These are phyloP conservation scores for Phaeolepiota aurea DNA, from an alignment of 768 basidiomycete species.

Conservation along the genomic window DNA sequence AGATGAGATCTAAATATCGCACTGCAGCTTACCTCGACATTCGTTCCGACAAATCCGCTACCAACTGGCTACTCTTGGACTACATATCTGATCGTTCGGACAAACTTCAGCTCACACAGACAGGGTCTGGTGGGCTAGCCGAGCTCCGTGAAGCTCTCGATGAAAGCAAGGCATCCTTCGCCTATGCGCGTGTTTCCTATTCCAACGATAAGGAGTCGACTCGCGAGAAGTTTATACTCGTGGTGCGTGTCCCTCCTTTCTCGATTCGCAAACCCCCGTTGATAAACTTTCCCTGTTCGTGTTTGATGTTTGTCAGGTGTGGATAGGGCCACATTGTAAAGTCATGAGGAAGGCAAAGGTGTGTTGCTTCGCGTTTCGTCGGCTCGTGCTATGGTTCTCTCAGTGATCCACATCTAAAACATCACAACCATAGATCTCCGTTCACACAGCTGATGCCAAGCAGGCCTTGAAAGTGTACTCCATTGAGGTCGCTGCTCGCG, in stretches of 20 bases:
- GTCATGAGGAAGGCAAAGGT: constrained; percentile 92
- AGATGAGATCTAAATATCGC: constrained; percentile 19
- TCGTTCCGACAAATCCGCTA: constrained; percentile 75
- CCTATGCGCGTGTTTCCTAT: constrained; percentile 78
- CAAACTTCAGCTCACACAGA: constrained; percentile 68
- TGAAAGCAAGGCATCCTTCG: constrained; percentile 73
- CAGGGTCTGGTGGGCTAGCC: constrained; percentile 70
- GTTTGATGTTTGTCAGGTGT: constrained; percentile 35
- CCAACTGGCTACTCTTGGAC: constrained; percentile 86
- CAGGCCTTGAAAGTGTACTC: constrained; percentile 67
- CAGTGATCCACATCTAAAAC: constrained; percentile 19
- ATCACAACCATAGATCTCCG: constrained; percentile 69
- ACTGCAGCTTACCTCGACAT: constrained; percentile 78
- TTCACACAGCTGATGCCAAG: constrained; percentile 88
- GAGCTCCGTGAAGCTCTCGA: constrained; percentile 71
- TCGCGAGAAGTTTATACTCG: constrained; percentile 84
- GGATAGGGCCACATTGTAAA: constrained; percentile 79
- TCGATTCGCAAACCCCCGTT: constrained; percentile 1
- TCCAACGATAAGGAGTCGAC: constrained; percentile 80
- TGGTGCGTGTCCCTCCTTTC: constrained; percentile 28
- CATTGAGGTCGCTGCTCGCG: constrained; percentile 81
- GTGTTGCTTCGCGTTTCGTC: constrained; percentile 15
- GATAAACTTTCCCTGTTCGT: not conserved
- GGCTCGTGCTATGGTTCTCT: constrained; percentile 20
- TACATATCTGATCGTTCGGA: constrained; percentile 83